Conservation (phyloP, 257 asterid genomes). For the Scutellaria barbata region DNA sequence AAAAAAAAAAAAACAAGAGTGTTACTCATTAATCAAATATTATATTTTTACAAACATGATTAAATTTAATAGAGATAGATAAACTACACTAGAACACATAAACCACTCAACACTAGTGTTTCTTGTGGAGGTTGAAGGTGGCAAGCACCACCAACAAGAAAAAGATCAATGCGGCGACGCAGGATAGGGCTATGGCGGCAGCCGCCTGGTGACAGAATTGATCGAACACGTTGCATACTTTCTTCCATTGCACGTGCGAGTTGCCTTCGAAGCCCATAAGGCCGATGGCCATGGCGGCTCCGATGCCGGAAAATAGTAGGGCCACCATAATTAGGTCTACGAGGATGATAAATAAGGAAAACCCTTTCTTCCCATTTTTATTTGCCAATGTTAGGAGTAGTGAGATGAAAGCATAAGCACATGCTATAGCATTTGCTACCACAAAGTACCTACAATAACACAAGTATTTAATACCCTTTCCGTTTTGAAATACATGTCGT, state of each 20-base stretch:
- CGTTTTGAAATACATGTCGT: no score
- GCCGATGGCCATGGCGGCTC: constrained; percentile 64
- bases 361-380: constrained; percentile 36
- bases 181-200: constrained; percentile 51
- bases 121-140: constrained; percentile 21
- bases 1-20: no score
- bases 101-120: neutral
- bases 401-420: constrained; percentile 59
- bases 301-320: constrained; percentile 60
- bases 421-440: constrained; percentile 63
- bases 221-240: constrained; percentile 55
- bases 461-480: neutral
- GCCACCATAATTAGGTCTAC: constrained; percentile 69
- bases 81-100: neutral
- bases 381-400: constrained; percentile 46
- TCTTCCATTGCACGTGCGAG: constrained; percentile 64
- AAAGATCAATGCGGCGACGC: constrained; percentile 43
- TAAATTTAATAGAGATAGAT: neutral
- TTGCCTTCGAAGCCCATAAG: constrained; percentile 65
- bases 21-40: no score
- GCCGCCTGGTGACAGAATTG: constrained; percentile 57
- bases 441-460: constrained; percentile 56
- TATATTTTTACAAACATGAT: no score
- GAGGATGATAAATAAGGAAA: constrained; percentile 34
- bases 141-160: constrained; percentile 39